Base-by-base conservation (phyloP, 169 alveolate species). In the Cryptosporidium parvum region DNA sequence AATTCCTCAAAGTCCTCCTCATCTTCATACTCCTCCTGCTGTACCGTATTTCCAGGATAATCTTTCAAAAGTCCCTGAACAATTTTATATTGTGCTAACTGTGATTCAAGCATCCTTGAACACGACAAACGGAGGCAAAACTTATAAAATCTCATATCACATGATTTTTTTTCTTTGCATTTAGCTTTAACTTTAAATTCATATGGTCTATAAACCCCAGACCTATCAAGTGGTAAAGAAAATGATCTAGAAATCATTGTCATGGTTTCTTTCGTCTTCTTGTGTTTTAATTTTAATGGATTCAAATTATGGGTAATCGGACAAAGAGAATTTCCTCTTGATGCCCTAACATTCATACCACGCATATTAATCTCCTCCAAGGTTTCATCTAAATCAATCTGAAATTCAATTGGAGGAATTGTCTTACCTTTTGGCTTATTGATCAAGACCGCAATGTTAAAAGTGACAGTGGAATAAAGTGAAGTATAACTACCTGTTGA, bases 71-170 rank as follows among this genome's bases (percentile, higher is more conserved):
- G 26, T 16, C 62, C 52, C 29, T 80, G 68, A 9, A 80, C 75
- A 10, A 80, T 80, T 18, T 44, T 59, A 26, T 44, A 59, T 45
- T 80, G 70, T 3, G 80, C 89, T n/a, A 21, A 26, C 52, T 80
- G 89, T 3, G 75, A 61, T 6, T 80, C 89, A 26, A 73, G 89
- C 89, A 80, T 80, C 14, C 89, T 61, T n/a, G 67, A 23, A 39
- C 89, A 80, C 4, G 75, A 37, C 9, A 80, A 18, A 31, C 75
- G 52, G 39, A 80, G 75, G 35, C 89, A 80, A 62, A 80, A 62
- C 62, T 48, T 80, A n/a, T 62, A 65, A 12, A 26, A 10, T 0
- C 26, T 65, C 68, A 80, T 16, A 80, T 80, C 75, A 18, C 89
- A 80, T 18, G 29, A 33, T n/a, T 62, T 80, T 16, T 48, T 65